Base-by-base conservation (phyloP, 441 rosid species). In the Raphanus hybrid region DNA sequence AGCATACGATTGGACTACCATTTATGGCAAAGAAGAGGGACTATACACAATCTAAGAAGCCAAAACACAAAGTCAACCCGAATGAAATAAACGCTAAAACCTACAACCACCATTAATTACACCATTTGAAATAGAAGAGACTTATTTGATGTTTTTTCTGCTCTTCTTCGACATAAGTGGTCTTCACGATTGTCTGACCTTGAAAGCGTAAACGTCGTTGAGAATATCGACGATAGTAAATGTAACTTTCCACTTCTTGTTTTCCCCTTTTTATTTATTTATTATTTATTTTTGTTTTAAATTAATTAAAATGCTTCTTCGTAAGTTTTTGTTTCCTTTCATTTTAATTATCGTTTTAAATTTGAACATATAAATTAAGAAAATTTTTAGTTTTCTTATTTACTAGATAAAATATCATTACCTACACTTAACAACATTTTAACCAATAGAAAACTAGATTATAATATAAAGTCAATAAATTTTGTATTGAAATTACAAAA, bases 141-240 rank as follows among this genome's bases (percentile, higher is more conserved):
- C 37, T 63, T 41, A 76, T 50, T 58, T 65, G 76, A 34, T 71
- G 59, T 52, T 48, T 16, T 41, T 66, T 66, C 69, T 78, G 72
- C 68, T 37, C 64, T 45, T 78, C 81, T 78, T 48, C 64, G 20
- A 67, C 48, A 60, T 72, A 20, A 78, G 48, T 78, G 69, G 64
- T 67, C 73, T 35, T 78, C 73, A 45, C 67, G 10, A n/a, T 71
- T 78, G 68, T 72, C 60, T 66, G 73, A 59, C 73, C 57, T 57
- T 60, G 77, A 72, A 48, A 66, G 26, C 45, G 16, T 59, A 69
- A 78, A 67, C 8, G 16, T 23, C 81, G 27, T 78, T 59, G 73
- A 71, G 48, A 66, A 26, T 59, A 59, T 48, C 76, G 76, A 71
- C 34, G 55, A 65, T 32, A 29, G 12, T 77, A 65, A 77, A 71